phyloP scores from a whole-genome alignment of 495 filamentous ascomycete species.

The Clavariopsis aquatica region DNA sequence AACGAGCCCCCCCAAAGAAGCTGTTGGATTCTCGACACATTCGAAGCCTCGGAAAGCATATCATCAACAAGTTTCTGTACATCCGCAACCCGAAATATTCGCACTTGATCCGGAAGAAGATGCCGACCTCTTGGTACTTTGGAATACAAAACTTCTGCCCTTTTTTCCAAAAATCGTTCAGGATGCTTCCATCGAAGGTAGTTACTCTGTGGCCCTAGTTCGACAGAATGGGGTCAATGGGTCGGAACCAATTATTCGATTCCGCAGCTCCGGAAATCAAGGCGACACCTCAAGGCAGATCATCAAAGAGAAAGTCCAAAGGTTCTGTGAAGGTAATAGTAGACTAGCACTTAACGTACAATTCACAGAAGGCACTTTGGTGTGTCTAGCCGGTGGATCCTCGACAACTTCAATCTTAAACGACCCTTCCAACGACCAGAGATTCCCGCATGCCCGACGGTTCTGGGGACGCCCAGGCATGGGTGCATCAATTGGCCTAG shows the following conservation, averaged over 20 bases:
- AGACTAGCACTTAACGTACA: background rate
- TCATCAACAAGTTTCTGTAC: conserved; percentile 6
- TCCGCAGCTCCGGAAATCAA: conserved; percentile 15
- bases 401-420: background rate
- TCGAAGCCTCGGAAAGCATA: background rate
- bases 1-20: background rate
- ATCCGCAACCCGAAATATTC: conserved; percentile 1
- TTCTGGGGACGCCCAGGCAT: conserved; percentile 7
- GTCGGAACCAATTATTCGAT: conserved; percentile 8
- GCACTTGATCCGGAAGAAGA: conserved; percentile 5
- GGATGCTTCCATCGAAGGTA: conserved; percentile 2
- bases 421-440: conserved; percentile 11
- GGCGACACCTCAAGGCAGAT: background rate
- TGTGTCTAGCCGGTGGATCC: conserved; percentile 5
- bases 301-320: background rate
- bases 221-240: background rate
- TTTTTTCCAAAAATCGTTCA: background rate
- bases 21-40: background rate
- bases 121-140: background rate
- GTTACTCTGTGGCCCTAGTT: conserved; percentile 15
- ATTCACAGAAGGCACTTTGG: conserved; percentile 14
- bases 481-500: conserved; percentile 15
- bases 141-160: conserved; percentile 14
- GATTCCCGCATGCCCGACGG: conserved; percentile 13
- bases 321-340: background rate